These are phyloP conservation scores for Gautieria morchelliformis DNA, from an alignment of 768 basidiomycete genomes.

Conservation along the genomic window DNA sequence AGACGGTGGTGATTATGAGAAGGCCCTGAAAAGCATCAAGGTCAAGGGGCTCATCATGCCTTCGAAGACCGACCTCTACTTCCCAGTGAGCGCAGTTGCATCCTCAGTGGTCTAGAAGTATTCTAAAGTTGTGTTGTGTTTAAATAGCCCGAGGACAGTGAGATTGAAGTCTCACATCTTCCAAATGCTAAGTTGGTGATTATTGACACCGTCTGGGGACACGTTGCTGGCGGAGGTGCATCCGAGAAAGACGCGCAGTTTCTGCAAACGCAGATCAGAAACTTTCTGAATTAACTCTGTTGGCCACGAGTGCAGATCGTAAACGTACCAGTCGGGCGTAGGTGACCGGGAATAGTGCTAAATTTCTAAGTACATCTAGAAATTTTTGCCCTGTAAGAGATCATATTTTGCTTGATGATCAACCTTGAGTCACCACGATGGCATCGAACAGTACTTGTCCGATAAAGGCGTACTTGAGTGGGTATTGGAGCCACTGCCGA, in stretches of 20 bases:
- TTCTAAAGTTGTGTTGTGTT: background rate
- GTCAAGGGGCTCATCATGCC: slow-evolving; percentile 50
- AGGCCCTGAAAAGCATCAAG: slow-evolving; percentile 32
- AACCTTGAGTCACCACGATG: no score
- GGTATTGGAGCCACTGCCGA: no score
- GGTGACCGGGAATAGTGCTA: no score
- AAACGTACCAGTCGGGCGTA: no score
- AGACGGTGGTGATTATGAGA: slow-evolving; percentile 33
- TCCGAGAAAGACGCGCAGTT: slow-evolving; percentile 33
- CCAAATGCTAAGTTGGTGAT: slow-evolving; percentile 36
- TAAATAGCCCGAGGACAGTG: slow-evolving; percentile 46
- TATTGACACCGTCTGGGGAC: slow-evolving; percentile 51
- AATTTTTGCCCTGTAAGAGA: no score
- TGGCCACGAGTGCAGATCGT: no score
- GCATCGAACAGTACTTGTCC: no score
- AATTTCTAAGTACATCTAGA: no score
- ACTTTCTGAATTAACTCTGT: slow-evolving; percentile 24
- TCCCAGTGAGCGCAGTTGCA: slow-evolving; percentile 29
- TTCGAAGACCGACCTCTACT: slow-evolving; percentile 49
- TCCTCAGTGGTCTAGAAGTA: background rate
- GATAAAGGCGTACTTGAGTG: no score
- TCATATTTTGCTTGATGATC: no score
- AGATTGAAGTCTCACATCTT: slow-evolving; percentile 35
- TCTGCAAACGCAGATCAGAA: slow-evolving; percentile 32
- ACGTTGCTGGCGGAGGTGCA: slow-evolving; percentile 41